Base-by-base conservation (phyloP, 306 rosid genomes). In the Medicago lupulina region DNA sequence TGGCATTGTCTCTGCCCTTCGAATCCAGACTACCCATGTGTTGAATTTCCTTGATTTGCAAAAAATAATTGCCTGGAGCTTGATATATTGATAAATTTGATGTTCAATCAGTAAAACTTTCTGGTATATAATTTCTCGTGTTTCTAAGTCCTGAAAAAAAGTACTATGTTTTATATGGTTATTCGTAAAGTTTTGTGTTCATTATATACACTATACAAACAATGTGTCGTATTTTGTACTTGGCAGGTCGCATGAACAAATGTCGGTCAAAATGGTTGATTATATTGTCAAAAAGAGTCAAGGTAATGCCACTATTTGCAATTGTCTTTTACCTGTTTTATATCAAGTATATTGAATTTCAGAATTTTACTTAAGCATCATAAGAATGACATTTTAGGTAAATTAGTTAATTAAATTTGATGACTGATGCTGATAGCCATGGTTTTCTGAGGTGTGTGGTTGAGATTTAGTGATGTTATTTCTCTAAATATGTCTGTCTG, bases 231-330 rank as follows among this genome's bases (percentile, higher is more conserved):
- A 71, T 18, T 72, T 69, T 75, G 62, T 80, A 44, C 53, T 19
- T 82, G 43, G 70, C 71, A 94, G 98, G 98, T 86, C 96, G 14
- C 98, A 94, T 78, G 96, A 94, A 71, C 85, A 81, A 69, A 94
- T 94, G 98, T 94, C 98, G 7, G 96, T 88, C 53, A 69, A 92
- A 76, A 73, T 94, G 93, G 82, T 94, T 39, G 97, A 94, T 76
- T 79, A 90, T 85, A 89, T 92, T 92, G 97, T 76, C 87, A 60
- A 90, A 55, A 85, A 87, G 83, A 81, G 96, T 83, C 72, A 89
- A 92, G 95, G 96, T 92, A 70, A 51, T 70, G 61, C 73, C 68
- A 34, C 14, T 55, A 31, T 77, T 71, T 59, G 40, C 61, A 68
- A 13, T 59, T 39, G 17, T 46, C 68, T 73, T 50, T 84, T 79